phyloP scores from a whole-genome alignment of 306 rosid species.

The Boehmeria nivea region DNA sequence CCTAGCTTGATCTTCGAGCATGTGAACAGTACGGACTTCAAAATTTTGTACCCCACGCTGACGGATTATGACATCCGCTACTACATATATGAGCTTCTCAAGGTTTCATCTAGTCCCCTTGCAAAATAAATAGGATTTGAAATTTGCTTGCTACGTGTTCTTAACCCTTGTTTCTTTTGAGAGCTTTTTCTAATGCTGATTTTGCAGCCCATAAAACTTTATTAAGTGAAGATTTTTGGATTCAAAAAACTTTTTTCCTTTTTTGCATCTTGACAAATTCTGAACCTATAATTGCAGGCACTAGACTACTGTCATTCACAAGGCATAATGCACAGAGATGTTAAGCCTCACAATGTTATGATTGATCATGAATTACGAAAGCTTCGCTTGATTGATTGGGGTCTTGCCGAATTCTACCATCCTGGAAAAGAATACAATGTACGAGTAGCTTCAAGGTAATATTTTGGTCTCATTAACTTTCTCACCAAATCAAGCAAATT shows the following conservation, averaged over 20 bases:
- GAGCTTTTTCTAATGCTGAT: not conserved
- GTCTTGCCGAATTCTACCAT: constrained; percentile 50
- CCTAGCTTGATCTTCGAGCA: constrained; percentile 43
- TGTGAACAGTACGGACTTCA: constrained; percentile 44
- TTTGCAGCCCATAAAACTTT: too few relatives aligned
- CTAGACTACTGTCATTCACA: constrained; percentile 43
- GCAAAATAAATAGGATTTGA: not conserved
- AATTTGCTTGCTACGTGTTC: not conserved
- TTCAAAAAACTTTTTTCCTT: not conserved
- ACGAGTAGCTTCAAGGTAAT: constrained; percentile 43
- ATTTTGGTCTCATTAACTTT: not conserved
- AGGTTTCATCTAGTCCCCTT: constrained; percentile 19
- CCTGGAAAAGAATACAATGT: constrained; percentile 47
- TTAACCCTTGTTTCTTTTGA: not conserved
- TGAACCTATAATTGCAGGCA: constrained; percentile 24
- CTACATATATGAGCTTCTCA: constrained; percentile 40
- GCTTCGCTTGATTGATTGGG: constrained; percentile 49
- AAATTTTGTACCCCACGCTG: constrained; percentile 36
- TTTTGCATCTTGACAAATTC: not conserved
- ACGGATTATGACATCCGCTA: constrained; percentile 46
- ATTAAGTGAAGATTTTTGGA: not conserved
- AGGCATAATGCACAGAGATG: constrained; percentile 50
- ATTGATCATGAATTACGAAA: constrained; percentile 41
- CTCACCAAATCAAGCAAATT: not conserved
- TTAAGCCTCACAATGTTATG: constrained; percentile 50